These are phyloP conservation scores for Neurospora sp. DNA, from an alignment of 2,329 filamentous ascomycete species.

Conservation along the genomic window DNA sequence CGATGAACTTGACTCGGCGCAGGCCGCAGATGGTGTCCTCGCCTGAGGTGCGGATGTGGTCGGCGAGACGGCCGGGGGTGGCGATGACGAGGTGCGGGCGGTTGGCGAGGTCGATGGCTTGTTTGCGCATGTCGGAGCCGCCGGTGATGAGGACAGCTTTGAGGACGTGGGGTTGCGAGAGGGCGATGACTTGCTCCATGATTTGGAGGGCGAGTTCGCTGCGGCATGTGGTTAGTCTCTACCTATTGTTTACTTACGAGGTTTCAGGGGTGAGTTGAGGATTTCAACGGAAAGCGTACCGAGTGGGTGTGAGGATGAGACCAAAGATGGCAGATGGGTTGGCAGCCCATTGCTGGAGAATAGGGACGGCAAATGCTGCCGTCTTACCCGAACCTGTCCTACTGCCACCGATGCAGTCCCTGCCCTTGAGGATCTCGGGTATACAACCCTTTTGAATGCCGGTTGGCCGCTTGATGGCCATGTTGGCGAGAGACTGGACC, in stretches of 20 bases:
- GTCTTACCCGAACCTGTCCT: slow-evolving; percentile 96
- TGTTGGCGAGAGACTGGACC: slow-evolving; percentile 62
- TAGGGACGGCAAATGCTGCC: slow-evolving; percentile 87
- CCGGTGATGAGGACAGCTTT: slow-evolving; percentile 87
- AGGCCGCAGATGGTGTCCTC: slow-evolving; percentile 82
- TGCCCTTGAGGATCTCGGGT: slow-evolving; percentile 79
- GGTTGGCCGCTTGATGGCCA: slow-evolving; percentile 80
- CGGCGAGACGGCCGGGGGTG: slow-evolving; percentile 83
- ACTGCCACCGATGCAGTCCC: slow-evolving; percentile 91
- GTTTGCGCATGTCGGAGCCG: slow-evolving; percentile 81
- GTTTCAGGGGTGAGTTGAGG: background rate
- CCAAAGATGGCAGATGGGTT: slow-evolving; percentile 89
- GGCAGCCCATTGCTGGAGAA: slow-evolving; percentile 85
- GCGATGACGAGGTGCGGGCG: slow-evolving; percentile 89
- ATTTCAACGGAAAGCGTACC: slow-evolving; percentile 30
- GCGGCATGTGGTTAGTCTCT: background rate
- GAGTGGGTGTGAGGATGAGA: slow-evolving; percentile 78
- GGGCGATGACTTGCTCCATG: slow-evolving; percentile 89
- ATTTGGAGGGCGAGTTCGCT: slow-evolving; percentile 90
- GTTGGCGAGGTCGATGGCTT: slow-evolving; percentile 73
- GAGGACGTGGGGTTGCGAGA: slow-evolving; percentile 77
- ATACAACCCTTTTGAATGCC: slow-evolving; percentile 91
- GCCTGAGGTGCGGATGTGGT: slow-evolving; percentile 86
- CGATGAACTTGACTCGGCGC: slow-evolving; percentile 69
- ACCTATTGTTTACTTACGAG: background rate